phyloP scores from a whole-genome alignment of 805 yeast genomes.

The Candida sphagnicola region DNA sequence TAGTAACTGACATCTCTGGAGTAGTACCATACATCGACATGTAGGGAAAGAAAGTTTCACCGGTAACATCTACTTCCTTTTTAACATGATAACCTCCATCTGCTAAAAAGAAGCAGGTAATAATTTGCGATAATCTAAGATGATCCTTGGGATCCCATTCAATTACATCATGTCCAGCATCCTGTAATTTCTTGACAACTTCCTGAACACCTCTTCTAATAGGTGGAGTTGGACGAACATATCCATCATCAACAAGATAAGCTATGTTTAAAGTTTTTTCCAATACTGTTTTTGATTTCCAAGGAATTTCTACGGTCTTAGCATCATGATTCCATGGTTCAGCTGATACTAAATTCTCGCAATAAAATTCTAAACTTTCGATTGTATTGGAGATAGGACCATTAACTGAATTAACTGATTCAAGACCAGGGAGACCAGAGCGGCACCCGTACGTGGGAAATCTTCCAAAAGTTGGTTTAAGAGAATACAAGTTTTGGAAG shows the following conservation, averaged over 20 bases:
- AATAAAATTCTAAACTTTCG: slow-evolving; percentile 36
- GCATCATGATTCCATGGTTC: slow-evolving; percentile 51
- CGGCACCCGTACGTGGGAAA: slow-evolving; percentile 28
- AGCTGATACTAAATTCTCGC: slow-evolving; percentile 30
- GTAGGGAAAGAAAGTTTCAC: slow-evolving; percentile 43
- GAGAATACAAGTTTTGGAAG: slow-evolving; percentile 36
- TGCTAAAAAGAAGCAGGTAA: slow-evolving; percentile 37
- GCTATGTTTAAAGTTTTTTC: slow-evolving; percentile 42
- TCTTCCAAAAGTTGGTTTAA: slow-evolving; percentile 45
- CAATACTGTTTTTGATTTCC: slow-evolving; percentile 20
- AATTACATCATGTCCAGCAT: slow-evolving; percentile 49
- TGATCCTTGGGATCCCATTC: slow-evolving; percentile 44
- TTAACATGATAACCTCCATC: slow-evolving; percentile 42
- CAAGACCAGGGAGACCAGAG: slow-evolving; percentile 28
- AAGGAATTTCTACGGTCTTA: slow-evolving; percentile 45
- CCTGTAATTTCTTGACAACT: slow-evolving; percentile 21
- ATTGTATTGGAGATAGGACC: slow-evolving; percentile 45
- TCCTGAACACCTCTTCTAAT: slow-evolving; percentile 41
- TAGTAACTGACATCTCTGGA: slow-evolving; percentile 31
- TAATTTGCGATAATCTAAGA: slow-evolving; percentile 23
- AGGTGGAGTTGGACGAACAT: slow-evolving; percentile 50
- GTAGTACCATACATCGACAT: slow-evolving; percentile 36
- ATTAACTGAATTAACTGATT: slow-evolving; percentile 36
- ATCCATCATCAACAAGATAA: slow-evolving; percentile 40
- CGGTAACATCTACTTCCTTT: slow-evolving; percentile 30